These are phyloP conservation scores for Metarhizium guizhouense DNA, from an alignment of 2,329 filamentous ascomycete genomes.

Conservation along the genomic window DNA sequence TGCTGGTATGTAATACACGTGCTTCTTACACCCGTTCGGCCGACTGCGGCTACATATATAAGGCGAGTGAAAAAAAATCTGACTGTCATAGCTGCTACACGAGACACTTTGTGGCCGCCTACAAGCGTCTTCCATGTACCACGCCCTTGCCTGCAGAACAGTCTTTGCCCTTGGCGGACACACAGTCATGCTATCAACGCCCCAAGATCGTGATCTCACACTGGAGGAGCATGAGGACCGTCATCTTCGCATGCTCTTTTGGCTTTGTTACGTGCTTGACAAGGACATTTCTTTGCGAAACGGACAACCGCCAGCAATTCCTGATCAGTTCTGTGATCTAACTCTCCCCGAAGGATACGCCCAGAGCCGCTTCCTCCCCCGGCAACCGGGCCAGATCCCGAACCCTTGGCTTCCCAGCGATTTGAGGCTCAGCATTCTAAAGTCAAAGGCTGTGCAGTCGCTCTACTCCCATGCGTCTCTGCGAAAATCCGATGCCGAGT, in stretches of 20 bases:
- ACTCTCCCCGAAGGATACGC: slow-evolving; percentile 31
- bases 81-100: slow-evolving; percentile 25
- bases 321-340: slow-evolving; percentile 43
- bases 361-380: slow-evolving; percentile 12
- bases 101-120: slow-evolving; percentile 37
- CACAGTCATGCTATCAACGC: slow-evolving; percentile 11
- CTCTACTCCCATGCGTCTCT: slow-evolving; percentile 41
- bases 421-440: too few species aligned
- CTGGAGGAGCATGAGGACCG: too few species aligned
- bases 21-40: background rate
- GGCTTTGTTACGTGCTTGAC: too few species aligned
- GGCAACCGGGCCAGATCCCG: background rate
- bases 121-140: slow-evolving; percentile 34
- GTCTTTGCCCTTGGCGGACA: slow-evolving; percentile 42
- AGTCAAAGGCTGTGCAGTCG: too few species aligned
- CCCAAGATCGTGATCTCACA: background rate
- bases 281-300: too few species aligned
- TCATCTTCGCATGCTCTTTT: too few species aligned
- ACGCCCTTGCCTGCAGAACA: slow-evolving; percentile 35
- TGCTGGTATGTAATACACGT: slow-evolving; percentile 32
- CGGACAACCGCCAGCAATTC: slow-evolving; percentile 19
- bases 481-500: slow-evolving; percentile 43
- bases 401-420: too few species aligned
- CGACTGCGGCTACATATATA: too few species aligned
- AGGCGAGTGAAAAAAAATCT: background rate